Evolutionary conservation across 805 yeast genomes (phyloP).

Genomic region (Kuraishia ogatae): DNA sequence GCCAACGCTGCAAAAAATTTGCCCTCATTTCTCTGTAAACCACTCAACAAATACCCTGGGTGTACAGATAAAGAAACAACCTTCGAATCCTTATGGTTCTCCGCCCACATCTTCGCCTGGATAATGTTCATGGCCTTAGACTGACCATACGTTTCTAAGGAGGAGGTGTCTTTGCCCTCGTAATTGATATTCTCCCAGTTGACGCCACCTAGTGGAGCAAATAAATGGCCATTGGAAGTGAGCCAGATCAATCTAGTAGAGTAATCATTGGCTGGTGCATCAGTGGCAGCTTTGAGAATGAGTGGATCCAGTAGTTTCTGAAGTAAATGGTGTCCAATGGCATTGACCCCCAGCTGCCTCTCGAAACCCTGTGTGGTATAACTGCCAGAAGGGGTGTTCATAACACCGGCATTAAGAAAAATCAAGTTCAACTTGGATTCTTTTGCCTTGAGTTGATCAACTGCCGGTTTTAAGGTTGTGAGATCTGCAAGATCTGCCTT

Average conservation of each 20-base stretch:
- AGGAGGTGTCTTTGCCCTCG: background rate
- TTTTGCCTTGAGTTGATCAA: slow-evolving; percentile 15
- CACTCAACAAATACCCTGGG: slow-evolving; percentile 24
- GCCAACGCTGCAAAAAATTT: background rate
- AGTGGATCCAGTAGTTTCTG: slow-evolving; percentile 29
- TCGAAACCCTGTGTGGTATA: slow-evolving; percentile 36
- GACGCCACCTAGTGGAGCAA: slow-evolving; percentile 1
- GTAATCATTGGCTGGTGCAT: slow-evolving; percentile 9
- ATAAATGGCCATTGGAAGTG: slow-evolving; percentile 1
- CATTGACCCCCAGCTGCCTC: slow-evolving; percentile 36
- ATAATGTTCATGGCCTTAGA: slow-evolving; percentile 27
- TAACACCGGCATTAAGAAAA: slow-evolving; percentile 37
- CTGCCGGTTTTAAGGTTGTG: slow-evolving; percentile 28
- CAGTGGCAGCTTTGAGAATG: slow-evolving; percentile 22
- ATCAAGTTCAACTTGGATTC: slow-evolving; percentile 25
- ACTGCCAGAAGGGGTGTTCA: slow-evolving; percentile 27
- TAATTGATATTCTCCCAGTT: slow-evolving; percentile 2
- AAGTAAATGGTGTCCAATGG: slow-evolving; percentile 35
- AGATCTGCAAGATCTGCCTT: slow-evolving; percentile 32
- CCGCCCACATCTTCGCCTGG: slow-evolving; percentile 27
- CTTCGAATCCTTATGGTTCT: slow-evolving; percentile 17
- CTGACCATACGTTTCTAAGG: slow-evolving; percentile 21
- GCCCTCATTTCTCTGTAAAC: background rate
- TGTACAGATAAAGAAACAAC: slow-evolving; percentile 24
- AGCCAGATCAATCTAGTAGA: slow-evolving; percentile 5